Base-by-base conservation (phyloP, 2,329 filamentous ascomycete species). In the Aspergillus pseudonomiae region DNA sequence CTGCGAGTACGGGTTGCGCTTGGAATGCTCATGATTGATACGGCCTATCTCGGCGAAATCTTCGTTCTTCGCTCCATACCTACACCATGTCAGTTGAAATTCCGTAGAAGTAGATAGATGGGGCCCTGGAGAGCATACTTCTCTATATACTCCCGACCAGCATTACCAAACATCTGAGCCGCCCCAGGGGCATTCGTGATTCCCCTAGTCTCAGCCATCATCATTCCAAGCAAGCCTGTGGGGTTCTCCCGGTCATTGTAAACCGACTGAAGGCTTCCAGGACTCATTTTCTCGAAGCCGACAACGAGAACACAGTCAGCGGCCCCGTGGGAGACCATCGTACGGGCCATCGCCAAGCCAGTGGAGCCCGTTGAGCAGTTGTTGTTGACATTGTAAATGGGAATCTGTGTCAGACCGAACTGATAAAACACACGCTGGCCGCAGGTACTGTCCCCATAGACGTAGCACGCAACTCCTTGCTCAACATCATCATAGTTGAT, bases 381-480 rank as follows among this genome's bases (percentile, higher is more conserved):
- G 85, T 98, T 98, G 86, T 97, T 98, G 75, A 97, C 93, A 75
- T 98, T 98, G 85, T 96, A 94, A 77, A 98, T 93, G 73, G 94
- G 94, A 72, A 98, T 97, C 74, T 91, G 86, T 50, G 94, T 97
- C 90, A 98, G 94, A 82, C 94, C 95, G 79, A 98, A 97, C 81
- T 98, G 94, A 82, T 98, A 98, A 82, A 98, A 97, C 74, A 98
- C 94, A 68, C 94, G 90, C 84, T 98, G 94, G 55, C 94, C 94
- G 80, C 91, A 95, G 61, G 94, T 97, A 67, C 89, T 93, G 83
- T 98, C 94, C 75, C 94, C 94, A 78, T 97, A 97, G 85, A 93
- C 96, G 84, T 96, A 98, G 85, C 94, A 97, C n/a, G 94, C 95
- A 12, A 98, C 86, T 66, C 93, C 94, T 77, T 96, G 91, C 67